These are phyloP conservation scores for Sporisorium iseilematis-ciliati DNA, from an alignment of 1,284 basidiomycete genomes.

Conservation along the genomic window DNA sequence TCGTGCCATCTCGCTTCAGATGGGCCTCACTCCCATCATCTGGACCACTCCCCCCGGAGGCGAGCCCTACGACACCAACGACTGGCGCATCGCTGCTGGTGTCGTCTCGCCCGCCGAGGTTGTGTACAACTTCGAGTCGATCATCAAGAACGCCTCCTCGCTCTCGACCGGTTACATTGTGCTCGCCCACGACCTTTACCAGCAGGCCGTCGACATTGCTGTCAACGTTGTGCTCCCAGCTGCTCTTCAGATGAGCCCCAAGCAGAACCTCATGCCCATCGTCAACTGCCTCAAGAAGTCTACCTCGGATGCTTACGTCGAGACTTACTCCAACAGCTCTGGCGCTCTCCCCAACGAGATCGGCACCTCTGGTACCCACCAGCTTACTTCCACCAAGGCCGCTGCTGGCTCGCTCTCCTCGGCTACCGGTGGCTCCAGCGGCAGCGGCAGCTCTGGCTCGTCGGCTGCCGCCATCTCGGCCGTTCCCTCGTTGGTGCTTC, in stretches of 20 bases:
- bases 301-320: constrained; percentile 57
- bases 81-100: constrained; percentile 65
- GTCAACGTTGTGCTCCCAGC: constrained; percentile 61
- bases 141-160: constrained; percentile 53
- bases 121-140: constrained; percentile 56
- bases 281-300: constrained; percentile 58
- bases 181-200: constrained; percentile 72
- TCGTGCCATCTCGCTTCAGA: constrained; percentile 61
- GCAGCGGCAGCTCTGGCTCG: constrained; percentile 15
- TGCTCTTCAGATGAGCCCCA: constrained; percentile 71
- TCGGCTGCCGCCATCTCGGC: constrained; percentile 25
- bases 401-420: constrained; percentile 28
- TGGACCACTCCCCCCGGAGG: constrained; percentile 61
- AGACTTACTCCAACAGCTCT: constrained; percentile 60
- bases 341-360: constrained; percentile 48
- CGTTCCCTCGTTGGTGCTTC: constrained; percentile 25
- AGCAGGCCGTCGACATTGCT: constrained; percentile 66
- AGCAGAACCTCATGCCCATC: constrained; percentile 74
- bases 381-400: constrained; percentile 29
- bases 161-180: constrained; percentile 89
- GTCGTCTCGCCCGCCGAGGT: constrained; percentile 55
- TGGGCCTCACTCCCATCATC: constrained; percentile 67
- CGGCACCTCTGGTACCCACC: constrained; percentile 38
- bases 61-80: constrained; percentile 62
- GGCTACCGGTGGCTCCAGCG: constrained; percentile 8